These are phyloP conservation scores for Hortiboletus flavorubellus DNA, from an alignment of 768 basidiomycete genomes.

Conservation along the genomic window DNA sequence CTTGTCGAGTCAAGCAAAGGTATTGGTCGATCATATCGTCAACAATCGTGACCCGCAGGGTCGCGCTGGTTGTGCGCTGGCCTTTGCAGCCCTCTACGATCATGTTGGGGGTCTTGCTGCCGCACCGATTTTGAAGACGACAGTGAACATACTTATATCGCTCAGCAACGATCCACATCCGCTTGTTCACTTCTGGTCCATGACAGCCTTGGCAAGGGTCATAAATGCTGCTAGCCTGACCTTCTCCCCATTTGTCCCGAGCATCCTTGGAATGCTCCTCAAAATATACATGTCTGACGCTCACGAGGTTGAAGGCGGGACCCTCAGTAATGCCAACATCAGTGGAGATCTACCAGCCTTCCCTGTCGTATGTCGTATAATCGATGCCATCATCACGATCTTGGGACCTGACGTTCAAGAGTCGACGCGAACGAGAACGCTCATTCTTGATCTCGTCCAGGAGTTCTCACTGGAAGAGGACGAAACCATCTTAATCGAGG, in stretches of 20 bases:
- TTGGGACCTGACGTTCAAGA: conserved; percentile 96
- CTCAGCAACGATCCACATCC: conserved; percentile 96
- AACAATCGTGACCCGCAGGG: conserved; percentile 90
- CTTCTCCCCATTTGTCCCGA: conserved; percentile 84
- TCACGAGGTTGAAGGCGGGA: conserved; percentile 92
- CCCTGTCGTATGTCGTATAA: conserved; percentile 85
- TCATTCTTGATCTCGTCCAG: conserved; percentile 81
- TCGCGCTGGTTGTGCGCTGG: conserved; percentile 89
- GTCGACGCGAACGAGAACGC: conserved; percentile 68
- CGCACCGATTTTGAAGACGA: conserved; percentile 90
- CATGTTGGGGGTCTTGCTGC: conserved; percentile 94
- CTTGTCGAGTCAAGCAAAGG: conserved; percentile 83
- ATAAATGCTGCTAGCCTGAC: conserved; percentile 90
- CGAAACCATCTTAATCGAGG: conserved; percentile 86
- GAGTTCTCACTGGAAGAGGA: conserved; percentile 85
- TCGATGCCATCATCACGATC: conserved; percentile 90
- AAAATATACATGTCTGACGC: conserved; percentile 87
- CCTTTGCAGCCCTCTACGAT: conserved; percentile 88
- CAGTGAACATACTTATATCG: conserved; percentile 92
- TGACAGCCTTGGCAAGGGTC: conserved; percentile 80
- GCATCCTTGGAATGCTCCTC: conserved; percentile 85
- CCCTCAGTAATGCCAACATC: conserved; percentile 74
- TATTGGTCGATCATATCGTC: conserved; percentile 89
- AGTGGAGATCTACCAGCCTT: conserved; percentile 91
- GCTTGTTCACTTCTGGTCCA: conserved; percentile 90